phyloP scores from a whole-genome alignment of 148 eudicot genomes.

The Rhododendron williamsianum region DNA sequence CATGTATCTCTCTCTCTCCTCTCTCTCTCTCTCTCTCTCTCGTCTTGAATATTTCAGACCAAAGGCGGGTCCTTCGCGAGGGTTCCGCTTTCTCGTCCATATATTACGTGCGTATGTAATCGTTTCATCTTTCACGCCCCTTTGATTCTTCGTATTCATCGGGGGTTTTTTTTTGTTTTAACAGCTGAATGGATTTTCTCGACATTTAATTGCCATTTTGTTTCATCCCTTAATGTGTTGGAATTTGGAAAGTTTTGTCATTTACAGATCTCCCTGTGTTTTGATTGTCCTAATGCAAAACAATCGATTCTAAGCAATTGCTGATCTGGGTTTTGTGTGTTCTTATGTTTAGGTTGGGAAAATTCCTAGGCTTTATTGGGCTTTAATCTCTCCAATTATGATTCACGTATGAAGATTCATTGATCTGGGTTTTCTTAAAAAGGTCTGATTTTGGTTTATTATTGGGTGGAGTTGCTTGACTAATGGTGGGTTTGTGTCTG shows the following conservation, averaged over 20 bases:
- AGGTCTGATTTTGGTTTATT: not conserved
- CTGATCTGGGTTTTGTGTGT: not conserved
- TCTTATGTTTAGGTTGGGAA: constrained; percentile 7
- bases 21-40: not conserved
- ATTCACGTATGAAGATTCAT: not conserved
- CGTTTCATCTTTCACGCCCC: not conserved
- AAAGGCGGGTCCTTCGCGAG: constrained; percentile 11
- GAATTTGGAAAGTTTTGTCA: not conserved
- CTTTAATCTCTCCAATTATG: not conserved
- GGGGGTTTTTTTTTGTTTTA: not conserved
- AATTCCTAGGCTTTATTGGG: not conserved
- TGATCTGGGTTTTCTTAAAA: not conserved
- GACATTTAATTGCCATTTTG: not conserved
- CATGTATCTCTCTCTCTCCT: not conserved
- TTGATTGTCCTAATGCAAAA: not conserved
- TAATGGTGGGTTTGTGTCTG: not conserved
- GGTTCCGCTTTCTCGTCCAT: constrained; percentile 7
- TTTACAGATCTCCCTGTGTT: not conserved
- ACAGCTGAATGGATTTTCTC: not conserved
- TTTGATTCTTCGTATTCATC: not conserved
- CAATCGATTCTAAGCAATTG: not conserved
- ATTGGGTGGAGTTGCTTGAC: not conserved
- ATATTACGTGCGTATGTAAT: not conserved
- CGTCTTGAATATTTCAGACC: constrained; percentile 10
- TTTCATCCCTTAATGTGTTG: not conserved